Conservation (phyloP, 768 basidiomycete genomes). For the Macrolepiota fuliginosa region DNA sequence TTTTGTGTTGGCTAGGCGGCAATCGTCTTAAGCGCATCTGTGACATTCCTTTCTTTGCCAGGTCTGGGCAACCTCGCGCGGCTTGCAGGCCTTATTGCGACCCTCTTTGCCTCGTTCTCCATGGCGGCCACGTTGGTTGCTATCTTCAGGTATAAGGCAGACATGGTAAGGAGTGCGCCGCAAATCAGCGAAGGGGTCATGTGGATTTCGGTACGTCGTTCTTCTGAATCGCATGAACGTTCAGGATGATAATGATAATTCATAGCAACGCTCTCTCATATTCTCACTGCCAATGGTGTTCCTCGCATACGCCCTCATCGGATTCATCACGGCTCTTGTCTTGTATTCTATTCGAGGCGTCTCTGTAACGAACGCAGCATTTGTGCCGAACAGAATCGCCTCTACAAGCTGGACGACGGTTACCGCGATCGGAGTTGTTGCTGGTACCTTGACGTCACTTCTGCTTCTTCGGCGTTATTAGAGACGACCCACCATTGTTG, state of each 20-base stretch:
- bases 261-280: conserved; percentile 57
- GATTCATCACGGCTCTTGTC: conserved; percentile 62
- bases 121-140: conserved; percentile 69
- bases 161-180: conserved; percentile 50
- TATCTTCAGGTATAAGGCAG: conserved; percentile 67
- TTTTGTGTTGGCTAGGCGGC: conserved; percentile 54
- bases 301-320: conserved; percentile 66
- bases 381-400: background rate
- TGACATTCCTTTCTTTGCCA: conserved; percentile 79
- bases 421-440: conserved; percentile 61
- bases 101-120: conserved; percentile 65
- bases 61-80: conserved; percentile 65
- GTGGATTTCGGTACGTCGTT: conserved; percentile 39
- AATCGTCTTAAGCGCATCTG: conserved; percentile 75
- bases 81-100: conserved; percentile 63
- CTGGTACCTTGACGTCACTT: conserved; percentile 55
- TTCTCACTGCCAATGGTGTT: conserved; percentile 75
- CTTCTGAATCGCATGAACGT: background rate
- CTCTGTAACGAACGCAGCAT: conserved; percentile 33
- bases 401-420: conserved; percentile 50
- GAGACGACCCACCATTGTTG: background rate
- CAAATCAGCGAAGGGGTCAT: conserved; percentile 56
- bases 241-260: background rate
- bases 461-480: conserved; percentile 26
- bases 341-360: conserved; percentile 63